Percentiles rank a stretch among this genome's conserved stretches.
These are phyloP conservation scores for Colletotrichum destructivum DNA, from an alignment of 2,329 filamentous ascomycete species.

Conservation along the genomic window DNA sequence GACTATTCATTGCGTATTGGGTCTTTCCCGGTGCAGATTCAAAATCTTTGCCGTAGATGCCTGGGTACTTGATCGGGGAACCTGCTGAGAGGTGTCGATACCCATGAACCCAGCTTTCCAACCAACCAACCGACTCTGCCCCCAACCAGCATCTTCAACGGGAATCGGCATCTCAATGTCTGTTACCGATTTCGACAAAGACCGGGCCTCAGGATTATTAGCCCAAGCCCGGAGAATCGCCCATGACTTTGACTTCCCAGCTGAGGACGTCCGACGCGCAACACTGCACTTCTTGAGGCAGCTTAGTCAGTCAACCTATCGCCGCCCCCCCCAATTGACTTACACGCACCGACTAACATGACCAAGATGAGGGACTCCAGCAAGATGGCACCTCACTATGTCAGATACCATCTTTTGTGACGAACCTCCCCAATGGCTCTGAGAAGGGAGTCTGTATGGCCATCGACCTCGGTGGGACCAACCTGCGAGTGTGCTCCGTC, in stretches of 20 bases:
- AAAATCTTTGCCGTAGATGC: not conserved
- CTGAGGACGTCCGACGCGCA: constrained; percentile 27
- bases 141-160: not conserved
- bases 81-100: constrained; percentile 25
- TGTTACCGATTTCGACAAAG: not conserved
- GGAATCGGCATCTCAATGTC: constrained; percentile 6
- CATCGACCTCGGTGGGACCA: constrained; percentile 54
- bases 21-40: not conserved
- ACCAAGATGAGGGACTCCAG: constrained; percentile 63
- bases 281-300: constrained; percentile 44
- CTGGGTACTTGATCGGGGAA: constrained; percentile 37
- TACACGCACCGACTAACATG: not conserved
- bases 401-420: constrained; percentile 86
- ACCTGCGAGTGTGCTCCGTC: constrained; percentile 52
- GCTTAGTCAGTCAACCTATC: constrained; percentile 39
- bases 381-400: constrained; percentile 48
- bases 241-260: constrained; percentile 25
- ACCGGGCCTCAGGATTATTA: constrained; percentile 4
- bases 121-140: constrained; percentile 7
- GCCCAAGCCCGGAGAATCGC: constrained; percentile 16
- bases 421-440: constrained; percentile 81
- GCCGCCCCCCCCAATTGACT: not conserved
- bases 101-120: constrained; percentile 34
- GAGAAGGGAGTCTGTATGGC: constrained; percentile 71
- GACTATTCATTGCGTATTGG: not conserved